These are phyloP conservation scores for Aspergillus bertholletiae DNA, from an alignment of 495 filamentous ascomycete genomes.

Conservation along the genomic window DNA sequence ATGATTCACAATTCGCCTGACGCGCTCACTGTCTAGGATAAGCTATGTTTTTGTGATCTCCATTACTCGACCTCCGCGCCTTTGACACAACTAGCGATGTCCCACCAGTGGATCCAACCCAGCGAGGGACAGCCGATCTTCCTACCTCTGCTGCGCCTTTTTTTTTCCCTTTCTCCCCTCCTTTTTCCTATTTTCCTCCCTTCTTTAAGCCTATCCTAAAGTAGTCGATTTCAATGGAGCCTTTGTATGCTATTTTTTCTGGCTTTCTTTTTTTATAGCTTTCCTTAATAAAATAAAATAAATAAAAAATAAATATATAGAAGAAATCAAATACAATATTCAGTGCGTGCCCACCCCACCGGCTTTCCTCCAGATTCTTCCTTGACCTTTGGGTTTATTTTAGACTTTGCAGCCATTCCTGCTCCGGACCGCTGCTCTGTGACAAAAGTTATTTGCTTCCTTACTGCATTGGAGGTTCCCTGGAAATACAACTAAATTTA, in stretches of 20 bases:
- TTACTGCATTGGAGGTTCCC: no score
- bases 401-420: not conserved
- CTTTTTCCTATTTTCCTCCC: not conserved
- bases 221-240: no score
- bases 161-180: not conserved
- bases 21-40: not conserved
- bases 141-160: not conserved
- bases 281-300: no score
- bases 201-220: no score
- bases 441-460: not conserved
- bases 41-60: constrained; percentile 6
- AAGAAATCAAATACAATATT: no score
- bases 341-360: not conserved
- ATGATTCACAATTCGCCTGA: not conserved
- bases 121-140: not conserved
- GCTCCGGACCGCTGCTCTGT: not conserved
- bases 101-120: not conserved
- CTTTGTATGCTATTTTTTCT: no score
- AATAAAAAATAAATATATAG: no score
- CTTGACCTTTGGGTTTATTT: not conserved
- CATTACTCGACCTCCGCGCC: not conserved
- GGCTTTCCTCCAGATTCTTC: not conserved
- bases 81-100: not conserved
- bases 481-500: no score
- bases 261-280: not conserved